These are phyloP conservation scores for Xanthoconium stramineum DNA, from an alignment of 768 basidiomycete genomes.

Conservation along the genomic window DNA sequence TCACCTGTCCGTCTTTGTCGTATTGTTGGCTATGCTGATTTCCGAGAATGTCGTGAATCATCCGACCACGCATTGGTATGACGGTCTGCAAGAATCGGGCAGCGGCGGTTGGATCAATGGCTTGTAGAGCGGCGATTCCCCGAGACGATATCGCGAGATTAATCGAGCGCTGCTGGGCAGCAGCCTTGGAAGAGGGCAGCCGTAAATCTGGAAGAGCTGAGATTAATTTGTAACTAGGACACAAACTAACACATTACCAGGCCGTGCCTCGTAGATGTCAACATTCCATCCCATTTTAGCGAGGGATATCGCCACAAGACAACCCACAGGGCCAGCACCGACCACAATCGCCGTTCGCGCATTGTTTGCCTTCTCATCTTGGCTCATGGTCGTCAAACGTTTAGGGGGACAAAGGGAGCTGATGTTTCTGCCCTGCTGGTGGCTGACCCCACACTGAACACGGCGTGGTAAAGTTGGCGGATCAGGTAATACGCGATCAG, in stretches of 20 bases:
- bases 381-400: conserved; percentile 13
- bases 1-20: conserved; percentile 84
- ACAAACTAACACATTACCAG: conserved; percentile 47
- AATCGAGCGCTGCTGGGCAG: conserved; percentile 80
- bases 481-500: conserved; percentile 16
- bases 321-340: conserved; percentile 94
- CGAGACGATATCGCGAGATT: conserved; percentile 95
- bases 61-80: conserved; percentile 93
- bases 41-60: conserved; percentile 83
- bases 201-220: conserved; percentile 58
- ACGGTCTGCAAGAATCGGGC: conserved; percentile 69
- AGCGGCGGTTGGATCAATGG: conserved; percentile 69
- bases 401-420: background rate
- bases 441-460: background rate
- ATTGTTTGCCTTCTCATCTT: background rate
- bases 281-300: conserved; percentile 86
- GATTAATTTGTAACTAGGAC: conserved; percentile 11
- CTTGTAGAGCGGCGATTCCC: conserved; percentile 83
- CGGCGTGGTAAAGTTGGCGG: conserved; percentile 15
- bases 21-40: conserved; percentile 80
- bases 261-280: conserved; percentile 72
- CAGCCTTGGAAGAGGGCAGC: conserved; percentile 62
- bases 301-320: conserved; percentile 81
- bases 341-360: conserved; percentile 58
- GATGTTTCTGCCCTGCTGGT: background rate